Conservation (phyloP, 352 stramenopile genomes). For the Phytophthora cactorum region DNA sequence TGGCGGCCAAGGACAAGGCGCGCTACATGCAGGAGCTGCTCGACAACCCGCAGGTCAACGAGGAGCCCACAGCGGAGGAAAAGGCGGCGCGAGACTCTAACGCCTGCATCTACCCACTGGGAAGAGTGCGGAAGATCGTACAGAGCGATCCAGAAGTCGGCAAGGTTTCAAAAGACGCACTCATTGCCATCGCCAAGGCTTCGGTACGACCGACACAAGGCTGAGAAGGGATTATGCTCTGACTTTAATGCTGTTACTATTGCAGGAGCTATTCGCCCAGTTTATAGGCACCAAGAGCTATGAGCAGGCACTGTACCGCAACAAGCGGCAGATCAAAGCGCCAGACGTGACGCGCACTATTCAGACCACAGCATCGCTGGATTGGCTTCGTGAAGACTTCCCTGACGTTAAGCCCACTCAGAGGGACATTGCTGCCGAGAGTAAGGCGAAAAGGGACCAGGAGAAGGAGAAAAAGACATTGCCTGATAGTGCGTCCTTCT, state of each 20-base stretch:
- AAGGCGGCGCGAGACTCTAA: constrained; percentile 34
- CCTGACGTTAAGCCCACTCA: constrained; percentile 53
- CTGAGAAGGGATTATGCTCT: neutral
- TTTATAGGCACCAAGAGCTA: constrained; percentile 92
- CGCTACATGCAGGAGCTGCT: constrained; percentile 80
- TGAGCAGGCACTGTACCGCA: constrained; percentile 83
- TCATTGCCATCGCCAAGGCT: constrained; percentile 92
- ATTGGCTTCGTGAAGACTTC: constrained; percentile 90
- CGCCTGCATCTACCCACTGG: constrained; percentile 65
- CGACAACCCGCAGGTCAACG: constrained; percentile 65
- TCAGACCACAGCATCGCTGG: constrained; percentile 73
- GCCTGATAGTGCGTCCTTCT: constrained; percentile 57
- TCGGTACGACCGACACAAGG: constrained; percentile 54
- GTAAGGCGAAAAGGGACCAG: constrained; percentile 36
- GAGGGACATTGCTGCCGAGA: constrained; percentile 13
- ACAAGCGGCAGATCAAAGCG: constrained; percentile 81
- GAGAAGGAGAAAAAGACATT: constrained; percentile 27
- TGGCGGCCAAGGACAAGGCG: constrained; percentile 89
- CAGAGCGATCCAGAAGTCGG: constrained; percentile 93
- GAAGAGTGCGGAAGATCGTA: constrained; percentile 93
- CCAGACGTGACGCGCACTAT: constrained; percentile 82
- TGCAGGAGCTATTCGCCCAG: constrained; percentile 89
- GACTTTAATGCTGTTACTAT: constrained; percentile 3
- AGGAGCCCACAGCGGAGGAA: constrained; percentile 53
- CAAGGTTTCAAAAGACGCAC: constrained; percentile 92